Percentiles rank a stretch among this genome's conserved stretches.
Evolutionary conservation across 257 asterid species (phyloP).

Genomic region (Handroanthus guayacan): DNA sequence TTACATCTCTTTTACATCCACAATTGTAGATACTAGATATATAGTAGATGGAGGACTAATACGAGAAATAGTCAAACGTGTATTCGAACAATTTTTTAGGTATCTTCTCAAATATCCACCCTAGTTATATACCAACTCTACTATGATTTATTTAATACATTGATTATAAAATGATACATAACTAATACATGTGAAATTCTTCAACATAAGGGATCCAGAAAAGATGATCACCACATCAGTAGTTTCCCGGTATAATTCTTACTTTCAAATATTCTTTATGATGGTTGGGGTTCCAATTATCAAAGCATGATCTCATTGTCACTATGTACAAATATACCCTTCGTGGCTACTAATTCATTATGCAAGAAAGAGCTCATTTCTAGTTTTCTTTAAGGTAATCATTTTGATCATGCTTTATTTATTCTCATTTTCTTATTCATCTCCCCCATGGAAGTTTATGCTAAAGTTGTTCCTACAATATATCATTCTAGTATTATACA

Average conservation of each 20-base stretch:
- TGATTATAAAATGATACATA: slow-evolving; percentile 28
- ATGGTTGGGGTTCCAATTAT: slow-evolving; percentile 45
- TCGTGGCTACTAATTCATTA: slow-evolving; percentile 34
- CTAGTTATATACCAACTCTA: neutral
- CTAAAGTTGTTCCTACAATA: slow-evolving; percentile 11
- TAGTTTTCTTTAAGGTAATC: slow-evolving; percentile 37
- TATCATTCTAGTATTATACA: neutral
- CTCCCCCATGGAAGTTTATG: slow-evolving; percentile 17
- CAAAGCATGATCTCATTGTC: neutral
- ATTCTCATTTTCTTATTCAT: slow-evolving; percentile 26
- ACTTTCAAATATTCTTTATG: slow-evolving; percentile 36
- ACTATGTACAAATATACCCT: slow-evolving; percentile 39
- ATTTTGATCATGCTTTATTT: neutral
- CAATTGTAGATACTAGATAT: neutral
- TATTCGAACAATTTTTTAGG: neutral
- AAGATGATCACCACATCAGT: slow-evolving; percentile 43
- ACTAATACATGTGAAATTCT: slow-evolving; percentile 30
- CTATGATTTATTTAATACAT: neutral
- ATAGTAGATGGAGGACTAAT: neutral
- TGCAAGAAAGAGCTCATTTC: slow-evolving; percentile 35
- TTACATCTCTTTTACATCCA: slow-evolving; percentile 3
- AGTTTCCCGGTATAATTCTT: slow-evolving; percentile 37
- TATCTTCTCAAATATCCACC: neutral
- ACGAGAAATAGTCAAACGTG: neutral
- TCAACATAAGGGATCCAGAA: slow-evolving; percentile 31